These are phyloP conservation scores for Yamadazyma taylorii DNA, from an alignment of 1,139 yeast species.

Conservation along the genomic window DNA sequence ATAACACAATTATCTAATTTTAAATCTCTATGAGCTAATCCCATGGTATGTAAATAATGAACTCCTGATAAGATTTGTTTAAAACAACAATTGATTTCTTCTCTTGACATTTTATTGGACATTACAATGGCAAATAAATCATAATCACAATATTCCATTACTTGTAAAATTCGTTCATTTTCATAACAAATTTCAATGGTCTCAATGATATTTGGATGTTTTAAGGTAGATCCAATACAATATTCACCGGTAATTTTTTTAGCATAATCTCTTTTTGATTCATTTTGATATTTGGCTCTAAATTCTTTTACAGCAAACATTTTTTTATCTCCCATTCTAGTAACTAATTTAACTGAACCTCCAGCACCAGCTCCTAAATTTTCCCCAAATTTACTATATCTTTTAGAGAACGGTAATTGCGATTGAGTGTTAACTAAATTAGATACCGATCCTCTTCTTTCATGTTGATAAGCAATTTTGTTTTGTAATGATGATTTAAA, in stretches of 20 bases:
- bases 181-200: conserved; percentile 92
- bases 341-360: conserved; percentile 80
- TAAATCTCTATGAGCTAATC: conserved; percentile 89
- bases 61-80: conserved; percentile 84
- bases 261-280: conserved; percentile 82
- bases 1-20: conserved; percentile 93
- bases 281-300: conserved; percentile 73
- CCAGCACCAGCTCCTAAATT: conserved; percentile 96
- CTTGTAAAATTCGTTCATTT: conserved; percentile 82
- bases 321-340: conserved; percentile 63
- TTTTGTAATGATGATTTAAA: conserved; percentile 24
- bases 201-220: conserved; percentile 87
- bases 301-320: conserved; percentile 93
- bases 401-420: conserved; percentile 60
- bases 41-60: conserved; percentile 80
- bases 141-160: conserved; percentile 93
- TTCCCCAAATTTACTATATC: conserved; percentile 82
- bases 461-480: conserved; percentile 32
- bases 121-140: conserved; percentile 94
- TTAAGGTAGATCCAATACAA: conserved; percentile 88
- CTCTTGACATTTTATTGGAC: conserved; percentile 87
- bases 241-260: conserved; percentile 94
- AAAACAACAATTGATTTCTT: conserved; percentile 87
- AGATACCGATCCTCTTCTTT: conserved; percentile 42
- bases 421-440: conserved; percentile 26